Evolutionary conservation across 2,329 filamentous ascomycete genomes (phyloP).

Genomic region (Malbranchea cinnamomea): DNA sequence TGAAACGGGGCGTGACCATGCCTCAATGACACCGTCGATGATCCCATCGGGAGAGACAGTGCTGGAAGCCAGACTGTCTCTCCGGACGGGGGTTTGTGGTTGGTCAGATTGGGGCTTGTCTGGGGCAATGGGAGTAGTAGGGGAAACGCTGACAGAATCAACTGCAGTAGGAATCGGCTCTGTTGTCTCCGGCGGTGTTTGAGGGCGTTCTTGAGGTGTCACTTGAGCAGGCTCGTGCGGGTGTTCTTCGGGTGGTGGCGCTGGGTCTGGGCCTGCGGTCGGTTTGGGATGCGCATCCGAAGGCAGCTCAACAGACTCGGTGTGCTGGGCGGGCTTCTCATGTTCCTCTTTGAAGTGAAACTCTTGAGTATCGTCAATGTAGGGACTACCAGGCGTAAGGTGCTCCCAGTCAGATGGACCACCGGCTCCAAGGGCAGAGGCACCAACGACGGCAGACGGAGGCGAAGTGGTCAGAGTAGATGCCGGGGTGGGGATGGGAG

Average conservation of each 20-base stretch:
- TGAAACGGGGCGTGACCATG: constrained; percentile 25
- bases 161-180: too few species aligned
- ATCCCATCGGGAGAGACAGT: constrained; percentile 16
- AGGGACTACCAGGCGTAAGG: constrained; percentile 20
- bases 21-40: constrained; percentile 31
- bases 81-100: not conserved
- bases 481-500: constrained; percentile 14
- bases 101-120: not conserved
- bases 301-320: constrained; percentile 8
- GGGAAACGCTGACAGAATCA: too few species aligned
- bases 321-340: constrained; percentile 2
- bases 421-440: constrained; percentile 26
- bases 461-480: constrained; percentile 4
- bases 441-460: constrained; percentile 4
- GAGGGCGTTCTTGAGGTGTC: constrained; percentile 1
- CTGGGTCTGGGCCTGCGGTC: not conserved
- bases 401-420: constrained; percentile 36
- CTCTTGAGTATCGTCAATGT: constrained; percentile 21
- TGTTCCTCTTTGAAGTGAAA: constrained; percentile 8
- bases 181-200: constrained; percentile 1
- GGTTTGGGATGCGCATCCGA: constrained; percentile 1
- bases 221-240: not conserved
- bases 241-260: not conserved
- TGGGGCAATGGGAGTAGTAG: not conserved
- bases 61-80: not conserved